Conservation (phyloP, 306 rosid species). For the Castanea sativa region DNA sequence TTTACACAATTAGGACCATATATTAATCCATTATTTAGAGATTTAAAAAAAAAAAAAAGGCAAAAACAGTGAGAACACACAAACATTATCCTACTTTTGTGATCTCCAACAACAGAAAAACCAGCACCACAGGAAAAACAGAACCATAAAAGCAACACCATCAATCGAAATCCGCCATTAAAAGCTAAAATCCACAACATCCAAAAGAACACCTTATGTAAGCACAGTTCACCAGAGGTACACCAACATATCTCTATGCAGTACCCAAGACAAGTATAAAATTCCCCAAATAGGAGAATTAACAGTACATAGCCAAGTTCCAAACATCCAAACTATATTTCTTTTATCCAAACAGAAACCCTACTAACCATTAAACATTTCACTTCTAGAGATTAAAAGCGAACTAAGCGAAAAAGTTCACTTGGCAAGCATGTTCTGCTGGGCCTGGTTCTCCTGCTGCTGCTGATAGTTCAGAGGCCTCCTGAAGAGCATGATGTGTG, state of each 20-base stretch:
- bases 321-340: conserved; percentile 12
- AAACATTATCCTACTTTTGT: background rate
- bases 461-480: conserved; percentile 90
- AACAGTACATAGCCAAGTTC: conserved; percentile 6
- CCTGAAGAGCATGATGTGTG: conserved; percentile 96
- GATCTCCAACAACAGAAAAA: background rate
- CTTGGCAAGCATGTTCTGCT: conserved; percentile 58
- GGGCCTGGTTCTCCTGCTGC: conserved; percentile 79
- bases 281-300: conserved; percentile 62
- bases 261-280: conserved; percentile 1
- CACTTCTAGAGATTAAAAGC: conserved; percentile 19
- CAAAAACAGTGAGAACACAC: background rate
- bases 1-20: too few relatives aligned
- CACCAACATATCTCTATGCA: conserved; percentile 27
- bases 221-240: conserved; percentile 26
- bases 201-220: background rate
- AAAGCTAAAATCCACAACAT: conserved; percentile 12
- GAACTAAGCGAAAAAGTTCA: conserved; percentile 15
- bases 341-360: conserved; percentile 22
- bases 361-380: conserved; percentile 11
- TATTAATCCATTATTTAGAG: too few relatives aligned
- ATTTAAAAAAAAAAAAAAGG: too few relatives aligned
- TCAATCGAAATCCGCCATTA: background rate
- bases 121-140: background rate
- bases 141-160: background rate